Evolutionary conservation across 306 rosid species (phyloP), one percentile per base, ranked within the genome.

Genomic region (Rosa lucieae): DNA sequence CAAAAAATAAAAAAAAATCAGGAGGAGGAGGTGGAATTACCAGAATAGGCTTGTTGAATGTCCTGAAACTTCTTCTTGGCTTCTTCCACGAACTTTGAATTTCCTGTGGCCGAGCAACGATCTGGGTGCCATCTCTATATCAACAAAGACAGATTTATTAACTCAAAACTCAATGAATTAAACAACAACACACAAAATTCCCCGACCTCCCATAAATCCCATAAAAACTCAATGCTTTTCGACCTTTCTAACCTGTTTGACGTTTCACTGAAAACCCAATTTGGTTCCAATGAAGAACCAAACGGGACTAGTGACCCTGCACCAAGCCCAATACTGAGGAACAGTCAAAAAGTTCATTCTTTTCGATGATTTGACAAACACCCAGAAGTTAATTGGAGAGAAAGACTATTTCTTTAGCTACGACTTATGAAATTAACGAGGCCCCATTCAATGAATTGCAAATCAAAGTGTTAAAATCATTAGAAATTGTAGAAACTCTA

Each of bases 51-150:
- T 81, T 91, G 90, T 67, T 92, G 91, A 29, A 93, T 96, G 12
- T 86, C 85, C 85, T 96, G 99, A 46, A 96, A 96, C 82, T 96
- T 93, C 87, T 81, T 89, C 89, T 93, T 96, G 40, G 99, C 88
- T 73, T 96, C 97, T 76, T 96, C 99, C 72, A 86, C 93, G 72
- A 81, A 88, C 87, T 87, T 93, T 10, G 90, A 82, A 83, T 88
- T 91, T 43, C 97, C 95, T 0, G 89, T 69, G 0, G 96, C 92
- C 37, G 96, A 91, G 87, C 94, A 93, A 72, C 99, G 99, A 93
- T 96, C 99, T 37, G 98, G 99, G 80, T 96, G 99, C 99, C 99
- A 96, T 91, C 79, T 93, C 99, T 96, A 82, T 48, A 56, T 73
- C 86, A 84, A 62, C 67, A 89, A 86, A 75, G 32, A 72, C 61